Percentiles rank a stretch among this genome's conserved stretches.
phyloP scores from a whole-genome alignment of 2,329 filamentous ascomycete species.

The Fusarium sp. region DNA sequence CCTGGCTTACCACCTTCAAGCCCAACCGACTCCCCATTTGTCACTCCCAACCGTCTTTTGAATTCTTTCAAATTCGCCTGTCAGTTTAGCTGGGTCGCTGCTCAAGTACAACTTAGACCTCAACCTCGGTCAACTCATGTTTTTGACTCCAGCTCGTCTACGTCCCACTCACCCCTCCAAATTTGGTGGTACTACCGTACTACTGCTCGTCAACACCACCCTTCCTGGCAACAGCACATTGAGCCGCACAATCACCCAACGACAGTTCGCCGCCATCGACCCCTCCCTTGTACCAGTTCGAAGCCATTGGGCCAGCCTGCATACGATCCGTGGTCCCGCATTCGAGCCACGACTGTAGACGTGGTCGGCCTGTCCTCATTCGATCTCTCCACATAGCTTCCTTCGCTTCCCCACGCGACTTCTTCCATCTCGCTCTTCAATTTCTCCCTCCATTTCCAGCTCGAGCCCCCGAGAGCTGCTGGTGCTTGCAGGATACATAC shows the following conservation, averaged over 20 bases:
- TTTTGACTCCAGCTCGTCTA: conserved; percentile 35
- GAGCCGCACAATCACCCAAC: conserved; percentile 49
- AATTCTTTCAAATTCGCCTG: conserved; percentile 40
- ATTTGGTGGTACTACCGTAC: conserved; percentile 43
- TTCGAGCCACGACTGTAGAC: conserved; percentile 57
- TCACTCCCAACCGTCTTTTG: conserved; percentile 33
- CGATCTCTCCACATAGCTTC: conserved; percentile 52
- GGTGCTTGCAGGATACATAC: conserved; percentile 52
- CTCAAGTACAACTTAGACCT: conserved; percentile 11
- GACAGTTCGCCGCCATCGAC: conserved; percentile 47
- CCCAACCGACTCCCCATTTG: conserved; percentile 39
- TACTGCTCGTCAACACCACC: conserved; percentile 48
- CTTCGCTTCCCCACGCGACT: conserved; percentile 53
- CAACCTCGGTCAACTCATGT: conserved; percentile 33
- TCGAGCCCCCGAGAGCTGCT: conserved; percentile 49
- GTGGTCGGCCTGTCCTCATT: conserved; percentile 52
- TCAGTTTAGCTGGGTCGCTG: conserved; percentile 17
- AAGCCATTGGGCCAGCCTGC: conserved; percentile 55
- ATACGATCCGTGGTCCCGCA: conserved; percentile 54
- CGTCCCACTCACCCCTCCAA: conserved; percentile 46
- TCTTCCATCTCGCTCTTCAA: conserved; percentile 51
- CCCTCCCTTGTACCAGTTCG: conserved; percentile 49
- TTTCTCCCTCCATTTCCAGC: conserved; percentile 50
- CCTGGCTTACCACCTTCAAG: conserved; percentile 40
- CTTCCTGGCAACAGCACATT: conserved; percentile 44